Percentiles rank a stretch among this genome's conserved stretches.
These are phyloP conservation scores for Cladophialophora immunda DNA, from an alignment of 2,329 filamentous ascomycete genomes.

Conservation along the genomic window DNA sequence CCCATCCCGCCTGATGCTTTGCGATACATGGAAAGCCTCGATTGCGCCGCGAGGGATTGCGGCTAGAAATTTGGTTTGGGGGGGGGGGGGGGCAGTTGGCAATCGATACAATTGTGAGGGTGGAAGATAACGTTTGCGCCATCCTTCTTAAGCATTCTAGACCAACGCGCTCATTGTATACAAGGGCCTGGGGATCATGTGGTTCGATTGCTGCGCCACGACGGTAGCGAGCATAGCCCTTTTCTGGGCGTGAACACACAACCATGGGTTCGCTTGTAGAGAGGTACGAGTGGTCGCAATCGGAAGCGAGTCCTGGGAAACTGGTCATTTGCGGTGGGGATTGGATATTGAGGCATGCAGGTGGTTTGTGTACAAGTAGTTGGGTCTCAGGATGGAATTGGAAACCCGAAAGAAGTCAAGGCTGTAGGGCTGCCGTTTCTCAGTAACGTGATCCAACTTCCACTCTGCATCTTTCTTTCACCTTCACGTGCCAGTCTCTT, in stretches of 20 bases:
- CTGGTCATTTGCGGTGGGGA: too few species aligned
- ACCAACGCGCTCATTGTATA: not conserved
- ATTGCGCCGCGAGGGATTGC: not conserved
- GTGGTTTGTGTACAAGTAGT: too few species aligned
- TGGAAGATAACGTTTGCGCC: not conserved
- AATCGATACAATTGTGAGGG: not conserved
- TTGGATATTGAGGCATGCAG: too few species aligned
- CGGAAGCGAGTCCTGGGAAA: too few species aligned
- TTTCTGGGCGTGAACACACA: not conserved
- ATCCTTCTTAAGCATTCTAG: not conserved
- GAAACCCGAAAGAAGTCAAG: not conserved
- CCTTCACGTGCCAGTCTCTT: not conserved
- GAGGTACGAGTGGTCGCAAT: not conserved
- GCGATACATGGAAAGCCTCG: slow-evolving; percentile 10
- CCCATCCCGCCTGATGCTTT: slow-evolving; percentile 48
- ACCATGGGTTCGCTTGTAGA: not conserved
- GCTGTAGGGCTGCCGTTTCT: not conserved
- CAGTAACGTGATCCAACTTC: too few species aligned
- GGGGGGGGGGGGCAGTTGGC: too few species aligned
- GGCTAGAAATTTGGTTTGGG: not conserved
- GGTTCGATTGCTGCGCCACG: not conserved
- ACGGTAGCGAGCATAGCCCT: not conserved
- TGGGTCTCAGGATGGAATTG: not conserved
- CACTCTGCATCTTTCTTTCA: not conserved
- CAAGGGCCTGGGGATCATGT: not conserved